Evolutionary conservation across 2,329 filamentous ascomycete genomes (phyloP), one percentile per base, ranked within the genome.

Genomic region (Nectriaceae sp.): DNA sequence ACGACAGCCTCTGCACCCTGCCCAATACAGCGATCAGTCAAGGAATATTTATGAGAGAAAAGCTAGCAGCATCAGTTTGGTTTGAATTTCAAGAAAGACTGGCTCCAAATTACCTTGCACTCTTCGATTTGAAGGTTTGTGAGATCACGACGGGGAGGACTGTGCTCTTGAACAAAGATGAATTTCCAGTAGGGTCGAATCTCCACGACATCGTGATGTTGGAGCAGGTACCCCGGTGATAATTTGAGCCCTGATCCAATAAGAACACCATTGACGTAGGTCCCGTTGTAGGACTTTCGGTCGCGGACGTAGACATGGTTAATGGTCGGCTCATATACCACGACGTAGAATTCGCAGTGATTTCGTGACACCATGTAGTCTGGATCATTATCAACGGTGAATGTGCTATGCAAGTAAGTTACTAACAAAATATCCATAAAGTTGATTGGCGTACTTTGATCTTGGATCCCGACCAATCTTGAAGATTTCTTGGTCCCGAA

Each of bases 291-390:
- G 4, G 80, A 83, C 44, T 75, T 74, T 20, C 76, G 73, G 54
- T 84, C 81, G 13, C 80, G 75, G 21, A 82, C 78, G 53, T 82
- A 84, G 35, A 83, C 63, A 45, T 80, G 64, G 38, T 68, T 67
- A 54, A 65, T 46, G 8, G 62, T 65, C 18, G 65, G 61, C 38
- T 82, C 78, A 50, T 81, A 80, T 10, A 75, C 60, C 35, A 83
- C 66, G 2, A 75, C 75, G 59, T 82, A 84, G 24, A 83, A 67
- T 54, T 82, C 76, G 53, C 80, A 78, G 45, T 83, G 80, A 21
- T 73, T 70, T 43, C 77, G 74, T 2, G 80, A 83, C 18, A 83
- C 70, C 1, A 60, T 53, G 50, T 71, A 64, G 3, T 70, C 55
- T n/a, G 43, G 40, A 38, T 71, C 69, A 38, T 62, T 59, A 10